phyloP scores from a whole-genome alignment of 768 basidiomycete genomes.

The Leccinum sublutescens region DNA sequence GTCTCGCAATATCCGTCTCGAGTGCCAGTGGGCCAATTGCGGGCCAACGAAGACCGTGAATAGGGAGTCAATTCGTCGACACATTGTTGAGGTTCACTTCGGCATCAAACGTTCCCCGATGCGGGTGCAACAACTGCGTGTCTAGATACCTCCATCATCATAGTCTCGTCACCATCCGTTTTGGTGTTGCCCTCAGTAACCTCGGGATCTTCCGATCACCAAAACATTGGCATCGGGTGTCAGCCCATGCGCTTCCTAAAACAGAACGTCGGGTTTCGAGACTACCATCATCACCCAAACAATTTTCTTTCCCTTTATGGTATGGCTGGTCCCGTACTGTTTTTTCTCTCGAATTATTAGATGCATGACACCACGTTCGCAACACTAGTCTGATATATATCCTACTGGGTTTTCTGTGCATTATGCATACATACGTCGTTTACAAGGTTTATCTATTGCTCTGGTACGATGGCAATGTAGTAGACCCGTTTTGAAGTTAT shows the following conservation, averaged over 20 bases:
- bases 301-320: too few relatives aligned
- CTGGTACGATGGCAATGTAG: neutral
- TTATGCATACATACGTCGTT: too few relatives aligned
- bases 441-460: neutral
- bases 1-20: neutral
- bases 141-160: neutral
- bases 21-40: constrained; percentile 17
- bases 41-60: constrained; percentile 8
- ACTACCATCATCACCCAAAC: too few relatives aligned
- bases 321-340: too few relatives aligned
- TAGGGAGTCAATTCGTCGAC: constrained; percentile 21
- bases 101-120: constrained; percentile 5
- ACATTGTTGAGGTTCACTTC: constrained; percentile 17
- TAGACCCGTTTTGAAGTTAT: neutral
- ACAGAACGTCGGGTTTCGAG: too few relatives aligned
- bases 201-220: too few relatives aligned
- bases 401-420: neutral
- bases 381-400: neutral
- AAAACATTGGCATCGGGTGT: too few relatives aligned
- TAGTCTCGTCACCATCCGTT: too few relatives aligned
- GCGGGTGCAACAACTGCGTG: neutral
- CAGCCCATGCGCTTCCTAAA: too few relatives aligned
- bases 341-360: neutral
- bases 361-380: too few relatives aligned
- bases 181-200: too few relatives aligned